A percentile compares a stretch with the other conserved stretches of the same genome.
phyloP scores from a whole-genome alignment of 2,329 filamentous ascomycete species.

The Pseudogymnoascus sp. region DNA sequence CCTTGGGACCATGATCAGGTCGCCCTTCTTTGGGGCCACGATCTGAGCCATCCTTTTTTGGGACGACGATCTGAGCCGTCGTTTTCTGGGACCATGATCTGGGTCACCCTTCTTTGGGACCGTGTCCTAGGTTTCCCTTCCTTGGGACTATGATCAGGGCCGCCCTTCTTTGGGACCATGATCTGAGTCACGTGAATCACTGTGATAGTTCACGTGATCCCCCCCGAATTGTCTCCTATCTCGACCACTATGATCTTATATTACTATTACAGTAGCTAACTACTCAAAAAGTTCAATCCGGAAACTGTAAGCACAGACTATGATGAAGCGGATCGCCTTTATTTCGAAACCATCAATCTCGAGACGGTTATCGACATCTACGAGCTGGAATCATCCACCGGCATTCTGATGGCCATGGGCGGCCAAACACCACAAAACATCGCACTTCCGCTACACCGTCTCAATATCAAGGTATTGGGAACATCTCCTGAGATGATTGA shows the following conservation, averaged over 20 bases:
- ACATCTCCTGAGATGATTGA: constrained; percentile 99
- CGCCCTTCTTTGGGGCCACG: too few species aligned
- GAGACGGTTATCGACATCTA: constrained; percentile 93
- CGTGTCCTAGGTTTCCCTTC: too few species aligned
- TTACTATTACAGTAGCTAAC: background rate
- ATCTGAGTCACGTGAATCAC: background rate
- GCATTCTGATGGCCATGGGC: constrained; percentile 91
- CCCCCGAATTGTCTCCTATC: background rate
- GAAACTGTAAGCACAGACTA: constrained; percentile 88
- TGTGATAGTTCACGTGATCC: background rate
- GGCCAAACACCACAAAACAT: constrained; percentile 98
- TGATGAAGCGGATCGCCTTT: constrained; percentile 86
- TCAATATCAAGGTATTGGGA: constrained; percentile 86
- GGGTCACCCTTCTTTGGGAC: background rate
- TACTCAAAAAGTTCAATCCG: constrained; percentile 55
- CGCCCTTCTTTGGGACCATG: background rate
- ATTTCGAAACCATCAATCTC: constrained; percentile 91
- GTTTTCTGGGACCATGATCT: background rate
- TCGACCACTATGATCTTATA: constrained; percentile 12
- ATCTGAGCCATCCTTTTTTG: too few species aligned
- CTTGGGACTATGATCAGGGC: background rate
- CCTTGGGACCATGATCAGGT: background rate
- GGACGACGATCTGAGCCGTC: background rate
- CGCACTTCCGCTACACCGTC: constrained; percentile 75
- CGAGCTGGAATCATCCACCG: constrained; percentile 70